Evolutionary conservation across 2,329 filamentous ascomycete genomes (phyloP), one percentile per base, ranked within the genome.

Genomic region (Anthostomella pinea): DNA sequence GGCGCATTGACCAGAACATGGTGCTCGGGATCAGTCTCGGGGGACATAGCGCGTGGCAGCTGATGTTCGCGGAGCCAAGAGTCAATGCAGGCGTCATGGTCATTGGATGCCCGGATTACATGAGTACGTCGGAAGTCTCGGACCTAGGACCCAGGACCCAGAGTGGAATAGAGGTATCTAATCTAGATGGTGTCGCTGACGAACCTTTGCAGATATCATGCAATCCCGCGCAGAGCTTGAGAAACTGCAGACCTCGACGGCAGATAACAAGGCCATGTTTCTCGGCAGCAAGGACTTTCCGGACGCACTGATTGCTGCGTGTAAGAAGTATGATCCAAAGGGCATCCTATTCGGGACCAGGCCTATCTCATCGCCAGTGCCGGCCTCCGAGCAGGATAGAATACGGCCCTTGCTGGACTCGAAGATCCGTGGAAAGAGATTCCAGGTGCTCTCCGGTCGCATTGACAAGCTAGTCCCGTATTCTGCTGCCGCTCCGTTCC

Each of bases 41-140:
- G 5, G 93, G 87, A 0, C 93, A 97, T 60, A 80, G 85, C 9
- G 82, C 84, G 2, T 97, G 91, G 89, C 85, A 94, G 57, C 75
- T 81, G 18, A 65, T 95, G 40, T 76, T 96, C 29, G 75, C 79
- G 23, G 90, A 97, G 42, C 78, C 82, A 13, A 76, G 89, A 46
- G 76, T 97, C 37, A 82, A 74, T n/a, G 82, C 85, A 0, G 89
- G 78, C 1, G 80, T 95, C 6, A 73, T 86, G 3, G 75, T 95
- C 16, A 86, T 97, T 35, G 93, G 91, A 1, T 95, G 89, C 61
- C 88, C 90, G 1, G 91, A 98, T 63, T 95, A 87, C 53, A 78
- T 82, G 46, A 72, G 85, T 79, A 51, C 66, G 60, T 52, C 14
- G 8, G 15, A 24, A 21, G 3, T 4, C n/a, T 22, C 11, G 9